These are phyloP conservation scores for Dillenia turbinata DNA, from an alignment of 164 flowering plant genomes.

Conservation along the genomic window DNA sequence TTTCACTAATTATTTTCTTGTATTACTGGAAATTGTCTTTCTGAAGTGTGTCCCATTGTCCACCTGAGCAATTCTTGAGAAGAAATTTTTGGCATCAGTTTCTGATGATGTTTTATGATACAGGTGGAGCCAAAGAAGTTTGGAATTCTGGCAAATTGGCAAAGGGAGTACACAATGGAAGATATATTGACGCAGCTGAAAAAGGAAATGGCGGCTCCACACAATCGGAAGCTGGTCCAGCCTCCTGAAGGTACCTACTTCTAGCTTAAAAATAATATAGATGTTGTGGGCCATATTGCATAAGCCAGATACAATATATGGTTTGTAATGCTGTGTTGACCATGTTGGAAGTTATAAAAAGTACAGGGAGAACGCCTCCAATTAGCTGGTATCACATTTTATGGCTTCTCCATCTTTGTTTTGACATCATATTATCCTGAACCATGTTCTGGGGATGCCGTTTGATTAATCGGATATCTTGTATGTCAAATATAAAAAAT, in stretches of 20 bases:
- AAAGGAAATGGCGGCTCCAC: constrained; percentile 92
- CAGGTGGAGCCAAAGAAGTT: constrained; percentile 87
- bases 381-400: constrained; percentile 9
- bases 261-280: constrained; percentile 32
- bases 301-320: constrained; percentile 24
- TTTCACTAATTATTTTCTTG: too few species aligned
- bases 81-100: too few species aligned
- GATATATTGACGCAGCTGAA: constrained; percentile 84
- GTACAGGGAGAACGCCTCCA: constrained; percentile 17
- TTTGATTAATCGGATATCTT: constrained; percentile 33
- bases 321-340: constrained; percentile 29
- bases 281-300: constrained; percentile 11
- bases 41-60: too few species aligned
- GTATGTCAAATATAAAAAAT: constrained; percentile 25
- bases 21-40: too few species aligned
- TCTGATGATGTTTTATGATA: not conserved
- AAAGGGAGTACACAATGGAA: constrained; percentile 88
- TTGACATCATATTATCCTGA: not conserved
- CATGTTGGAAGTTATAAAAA: constrained; percentile 24
- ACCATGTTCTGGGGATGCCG: constrained; percentile 25
- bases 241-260: constrained; percentile 93
- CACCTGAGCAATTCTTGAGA: too few species aligned
- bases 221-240: constrained; percentile 87
- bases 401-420: constrained; percentile 16
- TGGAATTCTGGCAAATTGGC: constrained; percentile 79